Base-by-base conservation (phyloP, 306 rosid genomes). In the Vicia villosa region DNA sequence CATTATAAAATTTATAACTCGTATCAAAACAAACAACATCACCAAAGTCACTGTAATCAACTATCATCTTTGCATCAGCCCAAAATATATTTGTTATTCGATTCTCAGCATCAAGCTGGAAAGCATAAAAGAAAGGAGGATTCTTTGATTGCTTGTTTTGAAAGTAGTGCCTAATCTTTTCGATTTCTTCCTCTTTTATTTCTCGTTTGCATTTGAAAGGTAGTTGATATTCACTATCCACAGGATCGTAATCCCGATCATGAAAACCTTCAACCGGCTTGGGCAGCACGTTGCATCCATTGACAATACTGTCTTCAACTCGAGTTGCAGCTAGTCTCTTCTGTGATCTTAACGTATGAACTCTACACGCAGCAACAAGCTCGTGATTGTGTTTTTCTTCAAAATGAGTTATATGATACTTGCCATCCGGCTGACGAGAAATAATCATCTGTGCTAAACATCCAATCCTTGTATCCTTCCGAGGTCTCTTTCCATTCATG, bases 341-440 rank as follows among this genome's bases (percentile, higher is more conserved):
- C 50, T 86, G 88, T 14, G 91, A 84, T 64, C 88, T 55, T 54
- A 86, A 74, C 87, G 56, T 82, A 59, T 78, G 87, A 73, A 84
- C 80, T 74, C 86, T 79, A 72, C 84, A 82, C 21, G 91, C 79
- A 49, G 84, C 68, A 68, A 84, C 85, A 68, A 82, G 91, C 66
- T 87, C 91, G 63, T 84, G 91, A 66, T 84, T 87, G 74, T 84
- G 88, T 81, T 82, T 84, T 70, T 80, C 87, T 80, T 84, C 91
- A 77, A 84, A 84, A 62, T 80, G 84, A 52, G 88, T 84, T 38
- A 84, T 73, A 60, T 82, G 85, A 76, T 87, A 87, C 75, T 63
- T 84, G n/a, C 83, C 85, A 65, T 84, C 91, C 12, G 75, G 68
- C 73, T 87, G 88, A 41, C 87, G 88, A 75, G 88, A 84, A 72